phyloP scores from a whole-genome alignment of 2,329 filamentous ascomycete species.

The Claviceps spartinae region DNA sequence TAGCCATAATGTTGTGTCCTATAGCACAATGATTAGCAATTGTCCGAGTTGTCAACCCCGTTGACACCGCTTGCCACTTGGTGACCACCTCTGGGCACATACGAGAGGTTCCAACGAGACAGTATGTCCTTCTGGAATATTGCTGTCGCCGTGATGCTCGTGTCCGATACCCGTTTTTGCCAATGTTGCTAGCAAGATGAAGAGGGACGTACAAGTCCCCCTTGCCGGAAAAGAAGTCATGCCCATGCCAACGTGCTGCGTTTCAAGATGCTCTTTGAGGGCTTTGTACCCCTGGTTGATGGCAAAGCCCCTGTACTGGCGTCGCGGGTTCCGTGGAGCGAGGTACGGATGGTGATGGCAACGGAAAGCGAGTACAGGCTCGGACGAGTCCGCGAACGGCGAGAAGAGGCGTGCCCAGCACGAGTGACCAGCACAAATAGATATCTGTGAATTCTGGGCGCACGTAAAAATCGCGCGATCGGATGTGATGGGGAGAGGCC shows the following conservation, averaged over 20 bases:
- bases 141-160: slow-evolving; percentile 34
- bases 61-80: background rate
- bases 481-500: background rate
- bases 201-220: slow-evolving; percentile 8
- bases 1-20: slow-evolving; percentile 80
- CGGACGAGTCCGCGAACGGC: background rate
- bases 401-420: background rate
- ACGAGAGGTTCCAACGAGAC: slow-evolving; percentile 64
- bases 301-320: background rate
- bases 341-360: background rate
- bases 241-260: slow-evolving; percentile 1
- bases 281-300: background rate
- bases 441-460: slow-evolving; percentile 8
- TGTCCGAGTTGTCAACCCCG: background rate
- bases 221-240: slow-evolving; percentile 10
- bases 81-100: slow-evolving; percentile 17
- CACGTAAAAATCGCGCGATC: background rate
- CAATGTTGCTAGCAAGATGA: slow-evolving; percentile 14
- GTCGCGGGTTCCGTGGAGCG: slow-evolving; percentile 1
- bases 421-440: slow-evolving; percentile 11
- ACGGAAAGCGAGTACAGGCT: background rate
- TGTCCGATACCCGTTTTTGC: slow-evolving; percentile 23
- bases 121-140: slow-evolving; percentile 55
- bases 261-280: slow-evolving; percentile 4
- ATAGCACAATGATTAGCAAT: slow-evolving; percentile 18